These are phyloP conservation scores for Tricholoma flavovirens DNA, from an alignment of 768 basidiomycete genomes.

Conservation along the genomic window DNA sequence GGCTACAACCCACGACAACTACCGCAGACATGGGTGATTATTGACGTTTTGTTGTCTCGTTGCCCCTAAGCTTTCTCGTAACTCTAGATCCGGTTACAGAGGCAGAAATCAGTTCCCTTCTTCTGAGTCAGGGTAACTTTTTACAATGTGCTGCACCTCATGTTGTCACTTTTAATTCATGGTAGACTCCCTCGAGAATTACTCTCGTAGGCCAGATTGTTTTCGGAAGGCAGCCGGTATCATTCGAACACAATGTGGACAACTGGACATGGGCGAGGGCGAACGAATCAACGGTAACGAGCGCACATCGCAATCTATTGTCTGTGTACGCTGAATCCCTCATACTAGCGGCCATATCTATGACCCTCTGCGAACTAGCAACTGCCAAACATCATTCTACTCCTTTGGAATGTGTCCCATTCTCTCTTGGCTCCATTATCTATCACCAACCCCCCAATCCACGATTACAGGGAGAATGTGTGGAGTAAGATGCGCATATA, in stretches of 20 bases:
- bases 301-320: background rate
- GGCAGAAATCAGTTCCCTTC: constrained; percentile 12
- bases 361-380: constrained; percentile 77
- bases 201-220: constrained; percentile 52
- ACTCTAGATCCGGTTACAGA: constrained; percentile 5
- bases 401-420: constrained; percentile 58
- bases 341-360: constrained; percentile 57
- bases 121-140: constrained; percentile 11
- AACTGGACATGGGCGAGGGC: constrained; percentile 54
- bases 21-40: constrained; percentile 3
- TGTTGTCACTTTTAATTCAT: background rate
- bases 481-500: constrained; percentile 34
- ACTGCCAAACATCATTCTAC: constrained; percentile 63
- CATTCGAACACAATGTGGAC: constrained; percentile 47
- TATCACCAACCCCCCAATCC: constrained; percentile 12
- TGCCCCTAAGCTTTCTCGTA: background rate
- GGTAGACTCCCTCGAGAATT: constrained; percentile 28
- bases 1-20: background rate
- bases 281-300: constrained; percentile 53
- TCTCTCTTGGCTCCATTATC: constrained; percentile 18
- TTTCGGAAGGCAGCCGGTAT: constrained; percentile 47
- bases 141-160: background rate
- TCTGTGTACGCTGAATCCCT: background rate
- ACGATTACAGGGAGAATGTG: constrained; percentile 39
- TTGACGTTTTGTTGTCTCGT: background rate